Base-by-base conservation (phyloP, 306 rosid genomes). In the Begonia fuchsioides region DNA sequence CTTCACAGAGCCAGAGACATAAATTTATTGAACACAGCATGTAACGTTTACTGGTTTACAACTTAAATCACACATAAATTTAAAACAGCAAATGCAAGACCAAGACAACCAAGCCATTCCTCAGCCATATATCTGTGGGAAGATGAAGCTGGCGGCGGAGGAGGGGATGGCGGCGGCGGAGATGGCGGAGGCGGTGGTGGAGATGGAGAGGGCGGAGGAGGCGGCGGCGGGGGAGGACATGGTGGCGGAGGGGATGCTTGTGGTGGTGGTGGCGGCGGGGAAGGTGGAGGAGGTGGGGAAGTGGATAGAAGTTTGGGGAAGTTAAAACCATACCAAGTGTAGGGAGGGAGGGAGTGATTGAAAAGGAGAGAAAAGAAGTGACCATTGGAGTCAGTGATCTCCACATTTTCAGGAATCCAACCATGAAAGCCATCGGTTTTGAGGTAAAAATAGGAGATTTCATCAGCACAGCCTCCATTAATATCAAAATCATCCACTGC, bases 311-410 rank as follows among this genome's bases (percentile, higher is more conserved):
- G 44, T 19, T 55, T 17, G 14, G 49, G 32, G 18, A 41, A 38
- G 1, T 55, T 47, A 26, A 43, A 55, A 40, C 59, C 59, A 55
- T 41, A 44, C 59, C 59, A 55, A 17, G 59, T 55, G 50, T 43
- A 15, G 6, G 11, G 5, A 2, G 59, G 59, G 51, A 55, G 43
- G 11, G 49, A 43, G 17, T 47, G 14, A 40, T 55, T 55, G 59
- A 8, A 55, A 5, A 5, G 26, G 15, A 17, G 44, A 3, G 43
- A 11, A 55, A 20, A 49, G 44, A 48, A 13, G 12, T 55, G 2
- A 9, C 18, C 44, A 26, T 55, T 40, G 10, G 59, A 32, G 59
- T 50, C 32, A 14, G 50, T 43, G 13, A 55, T 43, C 44, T 55
- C 41, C 32, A 55, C 51, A 43, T 38, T 55, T 5, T 44, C 49